Evolutionary conservation across 306 rosid species (phyloP), one percentile per base, ranked within the genome.

Genomic region (Sicyos baderoa): DNA sequence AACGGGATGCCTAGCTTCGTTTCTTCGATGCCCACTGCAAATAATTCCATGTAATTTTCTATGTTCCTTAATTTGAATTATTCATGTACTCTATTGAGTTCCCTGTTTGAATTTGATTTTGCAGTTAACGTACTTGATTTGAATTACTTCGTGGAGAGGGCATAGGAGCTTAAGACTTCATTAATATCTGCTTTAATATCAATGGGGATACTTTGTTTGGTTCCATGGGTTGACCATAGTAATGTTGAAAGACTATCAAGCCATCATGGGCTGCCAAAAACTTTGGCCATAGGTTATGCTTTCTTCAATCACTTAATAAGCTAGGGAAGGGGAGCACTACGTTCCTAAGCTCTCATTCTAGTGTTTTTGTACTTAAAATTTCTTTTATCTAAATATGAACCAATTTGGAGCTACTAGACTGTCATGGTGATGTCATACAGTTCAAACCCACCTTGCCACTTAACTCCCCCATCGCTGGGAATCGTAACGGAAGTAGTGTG

Each of bases 1-100:
- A 86, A 80, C 80, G 93, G 87, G 74, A 92, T 92, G 98, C 93
- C 93, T 71, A 89, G 93, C 88, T 92, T 87, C 84, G 93, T 85
- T 74, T 86, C 91, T 84, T 77, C 86, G 44, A 73, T 84, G 79
- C 86, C 96, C 55, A 77, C 88, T 48, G 75, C 95, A 59, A 83
- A 45, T 82, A 83, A 40, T 82, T 79, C 95, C 80, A 80, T 85
- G 98, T 92, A 83, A 82, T 71, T 70, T 72, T 76, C 23, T 22
- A 35, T 72, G 19, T 58, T 12, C 23, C 21, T 19, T 48, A 47
- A 54, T 71, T 19, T 19, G 17, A 49, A 22, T 48, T 48, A 22
- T 14, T 22, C 68, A 29, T 48, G 42, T 29, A 52, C 37, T 35
- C 59, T 70, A 16, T 53, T 35, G 15, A 3, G 4, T 44, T 56